phyloP scores from a whole-genome alignment of 805 yeast species.

The Yarrowia yakushimensis region DNA sequence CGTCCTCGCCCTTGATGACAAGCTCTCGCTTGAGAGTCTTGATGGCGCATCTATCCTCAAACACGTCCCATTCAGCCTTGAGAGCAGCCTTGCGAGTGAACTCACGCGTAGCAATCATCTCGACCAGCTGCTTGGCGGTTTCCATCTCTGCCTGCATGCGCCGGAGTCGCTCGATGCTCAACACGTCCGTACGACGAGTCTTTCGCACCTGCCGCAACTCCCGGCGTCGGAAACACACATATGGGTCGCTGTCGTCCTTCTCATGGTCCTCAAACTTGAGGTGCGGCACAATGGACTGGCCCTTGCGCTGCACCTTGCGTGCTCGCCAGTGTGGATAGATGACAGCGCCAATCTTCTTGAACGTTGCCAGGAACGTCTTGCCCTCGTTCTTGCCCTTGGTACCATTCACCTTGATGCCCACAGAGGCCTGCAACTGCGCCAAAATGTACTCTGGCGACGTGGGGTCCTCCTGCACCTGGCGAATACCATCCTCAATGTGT shows the following conservation, averaged over 20 bases:
- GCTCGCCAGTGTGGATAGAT: slow-evolving; percentile 79
- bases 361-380: slow-evolving; percentile 28
- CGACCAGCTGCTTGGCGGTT: slow-evolving; percentile 65
- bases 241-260: slow-evolving; percentile 91
- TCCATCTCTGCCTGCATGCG: slow-evolving; percentile 70
- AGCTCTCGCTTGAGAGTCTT: slow-evolving; percentile 71
- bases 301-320: slow-evolving; percentile 66
- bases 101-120: slow-evolving; percentile 73
- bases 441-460: slow-evolving; percentile 36
- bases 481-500: slow-evolving; percentile 39
- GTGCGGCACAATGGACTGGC: slow-evolving; percentile 67
- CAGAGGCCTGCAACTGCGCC: slow-evolving; percentile 37
- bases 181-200: slow-evolving; percentile 89
- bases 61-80: slow-evolving; percentile 61
- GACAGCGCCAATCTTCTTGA: slow-evolving; percentile 52
- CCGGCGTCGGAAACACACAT: slow-evolving; percentile 91
- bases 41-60: slow-evolving; percentile 66
- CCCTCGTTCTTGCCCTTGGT: slow-evolving; percentile 11
- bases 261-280: slow-evolving; percentile 83
- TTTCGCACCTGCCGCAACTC: slow-evolving; percentile 94
- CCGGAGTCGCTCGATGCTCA: slow-evolving; percentile 80
- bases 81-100: slow-evolving; percentile 56
- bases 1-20: slow-evolving; percentile 79
- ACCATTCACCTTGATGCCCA: slow-evolving; percentile 34
- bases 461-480: slow-evolving; percentile 58